These are phyloP conservation scores for Hymenoscyphus salicellus DNA, from an alignment of 2,329 filamentous ascomycete species.

Conservation along the genomic window DNA sequence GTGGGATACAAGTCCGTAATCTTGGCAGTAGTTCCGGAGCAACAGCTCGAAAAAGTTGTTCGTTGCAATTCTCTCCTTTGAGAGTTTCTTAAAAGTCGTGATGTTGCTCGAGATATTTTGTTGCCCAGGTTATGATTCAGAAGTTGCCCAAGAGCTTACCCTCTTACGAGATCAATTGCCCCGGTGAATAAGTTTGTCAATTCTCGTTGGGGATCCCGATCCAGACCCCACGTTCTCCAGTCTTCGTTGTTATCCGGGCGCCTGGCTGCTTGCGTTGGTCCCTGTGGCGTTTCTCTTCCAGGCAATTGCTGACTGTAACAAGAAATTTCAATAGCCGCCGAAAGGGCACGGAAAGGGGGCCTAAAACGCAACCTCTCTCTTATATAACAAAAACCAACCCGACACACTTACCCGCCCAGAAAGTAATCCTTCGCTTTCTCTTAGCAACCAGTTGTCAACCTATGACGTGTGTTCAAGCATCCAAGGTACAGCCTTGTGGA, in stretches of 20 bases:
- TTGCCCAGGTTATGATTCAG: too few species aligned
- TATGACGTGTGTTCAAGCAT: constrained; percentile 2
- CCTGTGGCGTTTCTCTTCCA: background rate
- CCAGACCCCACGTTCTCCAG: too few species aligned
- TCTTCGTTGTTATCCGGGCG: too few species aligned
- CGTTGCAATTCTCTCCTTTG: background rate
- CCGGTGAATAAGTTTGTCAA: too few species aligned
- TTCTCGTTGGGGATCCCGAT: too few species aligned
- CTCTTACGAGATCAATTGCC: too few species aligned
- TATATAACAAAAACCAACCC: background rate
- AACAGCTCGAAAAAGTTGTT: background rate
- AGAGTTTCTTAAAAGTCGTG: too few species aligned
- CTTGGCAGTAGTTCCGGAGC: background rate
- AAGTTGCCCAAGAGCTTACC: too few species aligned
- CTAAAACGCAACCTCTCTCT: background rate
- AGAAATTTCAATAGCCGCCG: background rate
- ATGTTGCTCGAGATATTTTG: too few species aligned
- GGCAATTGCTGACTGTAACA: background rate
- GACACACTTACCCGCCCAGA: background rate
- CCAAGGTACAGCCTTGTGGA: background rate
- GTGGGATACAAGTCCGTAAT: background rate
- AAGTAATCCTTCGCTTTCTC: background rate
- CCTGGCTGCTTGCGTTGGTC: background rate
- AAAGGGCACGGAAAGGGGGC: background rate
- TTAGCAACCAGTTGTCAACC: background rate